These are phyloP conservation scores for Saturnispora halmiae DNA, from an alignment of 805 yeast species.

Conservation along the genomic window DNA sequence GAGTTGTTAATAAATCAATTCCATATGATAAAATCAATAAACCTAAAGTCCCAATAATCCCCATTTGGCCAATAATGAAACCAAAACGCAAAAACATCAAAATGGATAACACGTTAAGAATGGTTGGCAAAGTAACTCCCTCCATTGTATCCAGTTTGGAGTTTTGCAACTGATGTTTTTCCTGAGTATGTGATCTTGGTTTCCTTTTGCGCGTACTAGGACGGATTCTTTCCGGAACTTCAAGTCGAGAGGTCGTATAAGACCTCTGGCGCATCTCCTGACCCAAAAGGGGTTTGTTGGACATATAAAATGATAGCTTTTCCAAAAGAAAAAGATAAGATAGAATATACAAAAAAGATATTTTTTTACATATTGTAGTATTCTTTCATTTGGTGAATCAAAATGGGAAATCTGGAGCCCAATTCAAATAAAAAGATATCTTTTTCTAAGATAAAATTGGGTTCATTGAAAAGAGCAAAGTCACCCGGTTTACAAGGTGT, in stretches of 20 bases:
- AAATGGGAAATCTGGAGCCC: too few relatives aligned
- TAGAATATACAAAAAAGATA: too few relatives aligned
- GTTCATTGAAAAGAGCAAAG: conserved; percentile 5
- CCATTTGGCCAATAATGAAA: conserved; percentile 90
- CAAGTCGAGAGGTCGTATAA: not conserved
- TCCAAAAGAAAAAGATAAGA: too few relatives aligned
- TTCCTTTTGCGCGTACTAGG: not conserved
- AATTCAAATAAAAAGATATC: not conserved
- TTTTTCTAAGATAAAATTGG: conserved; percentile 2
- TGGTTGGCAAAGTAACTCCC: conserved; percentile 91
- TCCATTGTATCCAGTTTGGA: conserved; percentile 67
- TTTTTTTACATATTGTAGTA: too few relatives aligned
- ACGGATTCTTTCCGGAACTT: not conserved
- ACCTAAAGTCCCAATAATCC: conserved; percentile 66
- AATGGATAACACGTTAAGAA: conserved; percentile 85
- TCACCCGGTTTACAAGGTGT: not conserved
- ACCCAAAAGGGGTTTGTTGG: not conserved
- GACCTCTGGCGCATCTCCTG: not conserved
- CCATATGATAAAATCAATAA: conserved; percentile 64
- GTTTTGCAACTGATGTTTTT: not conserved
- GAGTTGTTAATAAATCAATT: conserved; percentile 75
- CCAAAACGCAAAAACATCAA: conserved; percentile 95
- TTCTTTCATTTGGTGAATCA: too few relatives aligned
- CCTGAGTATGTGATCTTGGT: not conserved
- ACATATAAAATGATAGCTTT: too few relatives aligned